Base-by-base conservation (phyloP, 106 monocot species). In the Phalaenopsis equestris region DNA sequence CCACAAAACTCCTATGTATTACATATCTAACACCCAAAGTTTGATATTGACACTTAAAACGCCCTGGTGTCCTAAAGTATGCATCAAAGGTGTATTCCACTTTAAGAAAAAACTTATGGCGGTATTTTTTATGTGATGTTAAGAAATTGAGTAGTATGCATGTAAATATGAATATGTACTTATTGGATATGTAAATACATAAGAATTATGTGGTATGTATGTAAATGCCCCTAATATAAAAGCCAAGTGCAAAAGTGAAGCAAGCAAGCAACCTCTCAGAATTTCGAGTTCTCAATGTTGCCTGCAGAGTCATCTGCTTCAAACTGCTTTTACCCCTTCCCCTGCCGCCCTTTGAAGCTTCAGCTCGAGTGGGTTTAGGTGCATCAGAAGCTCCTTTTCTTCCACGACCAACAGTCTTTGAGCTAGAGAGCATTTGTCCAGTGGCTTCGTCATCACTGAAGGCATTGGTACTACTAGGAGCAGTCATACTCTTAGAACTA, bases 401-500 rank as follows among this genome's bases (percentile, higher is more conserved):
- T 55, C 84, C 82, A 80, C 74, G 81, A 17, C 79, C 78, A 82
- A 83, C 42, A 76, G 90, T 52, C 67, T 85, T 88, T 75, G 82
- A 72, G 85, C 67, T 79, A 10, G 86, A 86, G 12, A 84, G 86
- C 74, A 85, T 83, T 76, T 90, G 79, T 38, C 84, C 88, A 4
- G 87, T 82, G 81, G 83, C 89, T 58, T 98, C 94, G 45, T 95
- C 99, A 81, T 99, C 93, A 46, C 91, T 88, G 43, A 99, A 94
- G 47, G 90, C 90, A 85, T 87, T 85, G 47, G 81, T 84, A 83
- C 84, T 89, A 45, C 79, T 80, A 72, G 79, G 64, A 56, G 48
- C 82, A 36, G 67, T 56, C 3, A 79, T 73, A 73, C 56, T 56
- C 84, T 87, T 90, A 55, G 80, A 87, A 81, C 82, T 89, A 77